Base-by-base conservation (phyloP, 176 grass and related monocot genomes). In the Oropetium thomaeum region DNA sequence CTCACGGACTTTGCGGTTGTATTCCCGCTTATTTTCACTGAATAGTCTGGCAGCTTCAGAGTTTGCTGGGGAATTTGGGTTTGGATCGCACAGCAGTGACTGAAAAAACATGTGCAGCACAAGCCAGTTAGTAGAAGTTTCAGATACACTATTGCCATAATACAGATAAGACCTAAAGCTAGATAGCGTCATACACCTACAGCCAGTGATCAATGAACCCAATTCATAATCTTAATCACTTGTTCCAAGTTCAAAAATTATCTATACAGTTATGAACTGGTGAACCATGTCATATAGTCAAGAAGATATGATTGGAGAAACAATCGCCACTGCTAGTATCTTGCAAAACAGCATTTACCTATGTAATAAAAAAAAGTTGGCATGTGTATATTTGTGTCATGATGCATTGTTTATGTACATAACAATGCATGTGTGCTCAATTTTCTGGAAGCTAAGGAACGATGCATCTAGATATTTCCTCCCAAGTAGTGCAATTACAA, bases 1-100 rank as follows among this genome's bases (percentile, higher is more conserved):
- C 61, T 97, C 90, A 0, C 94, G 94, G 59, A 97, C 81, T 63
- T 85, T 93, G 65, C 94, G 90, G 78, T 97, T 97, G 86, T 97
- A 97, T 49, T 97, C 94, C 17, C 94, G 88, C 85, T 93, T 97
- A 74, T 97, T 97, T 79, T 97, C 94, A 2, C 90, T 97, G 81
- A 89, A 97, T 71, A 97, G 67, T 62, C 94, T 87, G 58, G 94
- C 94, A 1, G 94, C 90, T 79, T 97, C 94, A 0, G 94, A 97
- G 77, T 97, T 97, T 39, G 94, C 94, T 28, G 94, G 94, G 20
- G 94, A 97, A 72, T 91, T 97, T 3, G 94, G 88, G 74, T 97
- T 97, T 49, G 94, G 94, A 81, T 97, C 94, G 40, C 90, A 97
- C 62, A 97, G 86, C 59, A 97, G 78, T 26, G 94, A 97, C 94